These are phyloP conservation scores for Chrysosporium queenslandicum DNA, from an alignment of 2,329 filamentous ascomycete species.

Conservation along the genomic window DNA sequence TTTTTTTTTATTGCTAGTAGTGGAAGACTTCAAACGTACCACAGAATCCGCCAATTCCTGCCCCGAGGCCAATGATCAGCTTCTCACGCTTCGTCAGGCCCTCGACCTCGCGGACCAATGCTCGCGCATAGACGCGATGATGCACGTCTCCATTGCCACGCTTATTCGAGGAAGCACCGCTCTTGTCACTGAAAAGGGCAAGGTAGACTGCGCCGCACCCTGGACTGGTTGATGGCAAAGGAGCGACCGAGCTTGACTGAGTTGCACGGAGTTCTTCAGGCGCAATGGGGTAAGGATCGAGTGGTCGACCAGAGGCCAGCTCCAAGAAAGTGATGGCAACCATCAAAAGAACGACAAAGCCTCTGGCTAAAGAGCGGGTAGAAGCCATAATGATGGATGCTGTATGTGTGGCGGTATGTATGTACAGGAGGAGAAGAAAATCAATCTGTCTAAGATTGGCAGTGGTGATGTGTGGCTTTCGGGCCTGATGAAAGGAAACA, in stretches of 20 bases:
- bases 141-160: not conserved
- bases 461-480: not conserved
- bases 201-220: not conserved
- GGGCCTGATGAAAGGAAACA: slow-evolving; percentile 5
- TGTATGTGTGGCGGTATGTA: not conserved
- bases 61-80: slow-evolving; percentile 5
- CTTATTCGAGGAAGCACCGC: not conserved
- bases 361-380: not conserved
- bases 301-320: not conserved
- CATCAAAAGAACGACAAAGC: slow-evolving; percentile 1
- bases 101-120: not conserved
- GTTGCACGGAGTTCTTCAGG: not conserved
- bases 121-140: not conserved
- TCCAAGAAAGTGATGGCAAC: not conserved
- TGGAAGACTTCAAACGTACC: not conserved
- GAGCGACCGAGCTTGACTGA: not conserved
- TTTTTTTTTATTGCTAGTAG: not conserved
- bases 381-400: not conserved
- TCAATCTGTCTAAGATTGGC: slow-evolving; percentile 1
- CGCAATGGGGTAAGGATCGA: not conserved
- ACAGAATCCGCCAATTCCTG: slow-evolving; percentile 4
- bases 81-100: slow-evolving; percentile 3
- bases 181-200: not conserved
- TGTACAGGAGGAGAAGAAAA: not conserved
- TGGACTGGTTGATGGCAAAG: not conserved